A percentile compares a stretch with the other conserved stretches of the same genome.
Evolutionary conservation across 2,329 filamentous ascomycete genomes (phyloP).

Genomic region (Colletotrichum sp.): DNA sequence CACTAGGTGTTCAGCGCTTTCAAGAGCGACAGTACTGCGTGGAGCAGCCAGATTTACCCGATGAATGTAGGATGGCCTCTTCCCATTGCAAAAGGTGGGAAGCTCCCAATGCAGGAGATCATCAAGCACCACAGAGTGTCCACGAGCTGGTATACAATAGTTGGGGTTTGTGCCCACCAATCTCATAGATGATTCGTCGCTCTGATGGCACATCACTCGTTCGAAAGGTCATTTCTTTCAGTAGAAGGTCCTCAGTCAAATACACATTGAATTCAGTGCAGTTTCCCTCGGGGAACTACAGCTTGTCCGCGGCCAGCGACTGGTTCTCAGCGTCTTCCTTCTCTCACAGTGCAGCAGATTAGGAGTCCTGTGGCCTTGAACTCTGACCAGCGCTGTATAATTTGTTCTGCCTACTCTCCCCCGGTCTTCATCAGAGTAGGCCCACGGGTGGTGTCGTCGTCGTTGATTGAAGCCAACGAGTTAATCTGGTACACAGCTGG

Average conservation of each 20-base stretch:
- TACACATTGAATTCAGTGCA: neutral
- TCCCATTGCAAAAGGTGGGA: neutral
- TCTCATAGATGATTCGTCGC: neutral
- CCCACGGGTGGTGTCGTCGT: neutral
- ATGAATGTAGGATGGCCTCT: neutral
- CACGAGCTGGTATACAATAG: neutral
- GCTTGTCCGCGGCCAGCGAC: neutral
- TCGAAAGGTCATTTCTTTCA: neutral
- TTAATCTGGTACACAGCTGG: neutral
- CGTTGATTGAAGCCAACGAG: neutral
- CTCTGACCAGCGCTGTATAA: neutral
- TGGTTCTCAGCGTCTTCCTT: neutral
- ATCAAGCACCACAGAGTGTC: neutral
- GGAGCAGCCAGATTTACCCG: neutral
- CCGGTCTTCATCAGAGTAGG: neutral
- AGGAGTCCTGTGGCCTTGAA: neutral
- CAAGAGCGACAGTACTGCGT: neutral
- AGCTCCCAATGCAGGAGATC: neutral
- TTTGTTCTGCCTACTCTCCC: neutral
- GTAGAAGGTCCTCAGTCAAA: neutral
- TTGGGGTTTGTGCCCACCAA: neutral
- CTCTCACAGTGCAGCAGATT: neutral
- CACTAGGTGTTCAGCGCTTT: neutral
- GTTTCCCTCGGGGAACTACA: neutral
- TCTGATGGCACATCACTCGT: neutral